A percentile compares a stretch with the other conserved stretches of the same genome.
phyloP scores from a whole-genome alignment of 768 basidiomycete species.

The Trametes elegans region DNA sequence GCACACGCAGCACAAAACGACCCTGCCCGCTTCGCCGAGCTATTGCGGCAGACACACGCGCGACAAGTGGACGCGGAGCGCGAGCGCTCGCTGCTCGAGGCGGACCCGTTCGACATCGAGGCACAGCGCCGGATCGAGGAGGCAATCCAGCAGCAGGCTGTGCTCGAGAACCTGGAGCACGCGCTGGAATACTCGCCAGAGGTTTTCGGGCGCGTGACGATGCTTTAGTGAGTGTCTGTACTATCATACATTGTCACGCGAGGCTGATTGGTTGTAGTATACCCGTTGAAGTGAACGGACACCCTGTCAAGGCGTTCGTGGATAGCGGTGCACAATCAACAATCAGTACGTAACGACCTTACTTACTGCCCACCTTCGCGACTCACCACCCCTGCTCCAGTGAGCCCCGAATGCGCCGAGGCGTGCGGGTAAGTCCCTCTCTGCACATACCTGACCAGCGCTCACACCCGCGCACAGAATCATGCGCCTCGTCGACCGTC shows the following conservation, averaged over 20 bases:
- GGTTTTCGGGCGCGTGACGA: slow-evolving; percentile 88
- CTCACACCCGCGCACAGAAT: slow-evolving; percentile 45
- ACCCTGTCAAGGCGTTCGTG: slow-evolving; percentile 92
- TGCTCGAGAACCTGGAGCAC: slow-evolving; percentile 90
- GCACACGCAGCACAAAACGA: slow-evolving; percentile 67
- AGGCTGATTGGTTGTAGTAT: slow-evolving; percentile 49
- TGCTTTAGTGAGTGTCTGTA: slow-evolving; percentile 83
- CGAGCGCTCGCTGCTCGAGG: slow-evolving; percentile 69
- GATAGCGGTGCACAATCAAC: slow-evolving; percentile 97
- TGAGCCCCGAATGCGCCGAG: slow-evolving; percentile 92
- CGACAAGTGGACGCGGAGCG: slow-evolving; percentile 55
- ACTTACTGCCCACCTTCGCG: background rate
- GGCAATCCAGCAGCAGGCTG: slow-evolving; percentile 83
- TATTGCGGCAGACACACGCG: slow-evolving; percentile 60
- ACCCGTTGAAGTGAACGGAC: slow-evolving; percentile 87
- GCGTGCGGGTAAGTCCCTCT: slow-evolving; percentile 67
- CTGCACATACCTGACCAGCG: background rate
- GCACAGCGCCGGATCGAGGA: slow-evolving; percentile 94
- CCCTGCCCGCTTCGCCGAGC: slow-evolving; percentile 71
- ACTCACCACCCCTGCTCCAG: slow-evolving; percentile 38
- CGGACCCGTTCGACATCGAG: slow-evolving; percentile 89
- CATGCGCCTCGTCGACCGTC: slow-evolving; percentile 89
- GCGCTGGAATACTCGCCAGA: slow-evolving; percentile 94
- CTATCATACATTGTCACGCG: background rate
- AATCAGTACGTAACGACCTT: slow-evolving; percentile 77